These are phyloP conservation scores for Ceratocystis cubensis DNA, from an alignment of 2,329 filamentous ascomycete genomes.

Conservation along the genomic window DNA sequence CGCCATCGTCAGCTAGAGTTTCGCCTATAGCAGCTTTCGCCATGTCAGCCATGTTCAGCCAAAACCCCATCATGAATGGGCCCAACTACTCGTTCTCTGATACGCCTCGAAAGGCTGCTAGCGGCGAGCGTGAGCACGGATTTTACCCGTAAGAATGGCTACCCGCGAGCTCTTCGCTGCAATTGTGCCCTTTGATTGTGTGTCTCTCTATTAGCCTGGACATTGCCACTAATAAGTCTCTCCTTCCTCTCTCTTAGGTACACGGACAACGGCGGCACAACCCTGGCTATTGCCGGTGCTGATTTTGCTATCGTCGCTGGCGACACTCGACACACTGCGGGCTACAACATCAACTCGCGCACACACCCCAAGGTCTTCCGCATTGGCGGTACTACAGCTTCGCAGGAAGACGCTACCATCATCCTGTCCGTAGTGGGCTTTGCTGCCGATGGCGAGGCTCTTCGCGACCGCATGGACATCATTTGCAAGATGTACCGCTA, in stretches of 20 bases:
- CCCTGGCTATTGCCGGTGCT: slow-evolving; percentile 82
- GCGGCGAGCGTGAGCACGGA: slow-evolving; percentile 53
- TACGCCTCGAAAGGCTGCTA: slow-evolving; percentile 37
- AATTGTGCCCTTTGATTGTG: background rate
- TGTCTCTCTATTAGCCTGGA: background rate
- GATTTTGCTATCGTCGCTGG: slow-evolving; percentile 95
- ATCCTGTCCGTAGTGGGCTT: slow-evolving; percentile 92
- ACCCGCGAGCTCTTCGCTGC: background rate
- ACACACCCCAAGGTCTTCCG: slow-evolving; percentile 94
- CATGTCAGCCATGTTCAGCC: slow-evolving; percentile 57
- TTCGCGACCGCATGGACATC: slow-evolving; percentile 86
- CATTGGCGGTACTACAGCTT: slow-evolving; percentile 80
- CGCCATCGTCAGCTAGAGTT: background rate
- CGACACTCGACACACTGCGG: slow-evolving; percentile 88
- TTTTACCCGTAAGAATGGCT: slow-evolving; percentile 69
- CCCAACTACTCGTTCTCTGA: slow-evolving; percentile 58
- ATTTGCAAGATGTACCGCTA: slow-evolving; percentile 99
- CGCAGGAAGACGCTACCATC: slow-evolving; percentile 73
- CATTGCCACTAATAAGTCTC: slow-evolving; percentile 6
- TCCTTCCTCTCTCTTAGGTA: slow-evolving; percentile 45
- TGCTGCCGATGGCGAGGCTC: slow-evolving; percentile 81
- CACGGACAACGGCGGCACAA: slow-evolving; percentile 95
- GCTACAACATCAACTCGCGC: slow-evolving; percentile 98
- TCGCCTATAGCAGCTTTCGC: slow-evolving; percentile 10
- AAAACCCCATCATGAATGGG: slow-evolving; percentile 56